These are phyloP conservation scores for Thalassiosira hispida DNA, from an alignment of 352 stramenopile species.

Conservation along the genomic window DNA sequence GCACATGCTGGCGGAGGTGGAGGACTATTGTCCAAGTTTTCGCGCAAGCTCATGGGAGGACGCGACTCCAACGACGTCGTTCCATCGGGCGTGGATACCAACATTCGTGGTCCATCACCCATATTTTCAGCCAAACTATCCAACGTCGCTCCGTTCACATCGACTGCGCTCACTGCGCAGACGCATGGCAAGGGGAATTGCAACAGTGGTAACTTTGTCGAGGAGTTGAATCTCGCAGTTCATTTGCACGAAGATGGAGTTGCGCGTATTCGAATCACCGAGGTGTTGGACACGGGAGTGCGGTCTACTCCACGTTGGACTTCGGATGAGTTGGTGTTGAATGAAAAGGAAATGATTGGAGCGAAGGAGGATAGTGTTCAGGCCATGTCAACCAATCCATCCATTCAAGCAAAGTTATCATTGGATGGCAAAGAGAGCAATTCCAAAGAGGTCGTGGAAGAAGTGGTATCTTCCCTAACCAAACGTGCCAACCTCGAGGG, in stretches of 20 bases:
- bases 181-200: conserved; percentile 19
- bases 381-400: conserved; percentile 48
- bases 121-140: conserved; percentile 70
- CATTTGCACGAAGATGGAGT: conserved; percentile 73
- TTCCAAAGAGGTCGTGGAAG: background rate
- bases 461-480: conserved; percentile 29
- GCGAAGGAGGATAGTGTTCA: conserved; percentile 37
- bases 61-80: background rate
- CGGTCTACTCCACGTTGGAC: conserved; percentile 64
- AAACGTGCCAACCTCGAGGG: conserved; percentile 17
- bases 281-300: conserved; percentile 60
- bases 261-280: conserved; percentile 76
- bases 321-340: conserved; percentile 80
- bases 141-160: conserved; percentile 66
- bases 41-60: conserved; percentile 19
- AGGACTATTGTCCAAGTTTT: conserved; percentile 47
- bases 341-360: conserved; percentile 56
- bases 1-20: conserved; percentile 13
- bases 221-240: conserved; percentile 70
- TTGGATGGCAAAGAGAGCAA: conserved; percentile 17
- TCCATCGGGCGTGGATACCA: conserved; percentile 15
- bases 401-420: conserved; percentile 25
- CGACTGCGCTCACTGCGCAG: conserved; percentile 51
- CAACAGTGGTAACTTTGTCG: conserved; percentile 24
- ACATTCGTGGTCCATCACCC: conserved; percentile 61